A percentile compares a stretch with the other conserved stretches of the same genome.
phyloP scores from a whole-genome alignment of 352 stramenopile genomes.

The Globisporangium mamillatum region DNA sequence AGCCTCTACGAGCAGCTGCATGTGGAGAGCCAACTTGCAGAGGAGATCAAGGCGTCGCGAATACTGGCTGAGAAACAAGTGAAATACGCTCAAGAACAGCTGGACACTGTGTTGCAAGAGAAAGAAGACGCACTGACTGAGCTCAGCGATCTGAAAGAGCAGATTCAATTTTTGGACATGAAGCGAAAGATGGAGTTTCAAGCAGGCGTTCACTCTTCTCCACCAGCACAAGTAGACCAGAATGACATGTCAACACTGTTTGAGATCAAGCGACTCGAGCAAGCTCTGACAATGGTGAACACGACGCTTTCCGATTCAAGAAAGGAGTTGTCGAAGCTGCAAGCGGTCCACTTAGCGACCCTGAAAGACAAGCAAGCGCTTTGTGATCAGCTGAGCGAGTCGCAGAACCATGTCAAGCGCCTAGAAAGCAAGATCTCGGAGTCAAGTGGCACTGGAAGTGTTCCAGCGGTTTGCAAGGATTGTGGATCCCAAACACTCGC shows the following conservation, averaged over 20 bases:
- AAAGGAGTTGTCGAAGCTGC: slow-evolving; percentile 43
- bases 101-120: slow-evolving; percentile 34
- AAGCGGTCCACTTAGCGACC: slow-evolving; percentile 33
- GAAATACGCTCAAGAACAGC: slow-evolving; percentile 25
- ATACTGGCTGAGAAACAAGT: slow-evolving; percentile 28
- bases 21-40: slow-evolving; percentile 38
- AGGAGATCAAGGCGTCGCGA: slow-evolving; percentile 39
- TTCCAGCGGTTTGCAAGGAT: slow-evolving; percentile 16
- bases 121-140: slow-evolving; percentile 36
- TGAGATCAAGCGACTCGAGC: slow-evolving; percentile 41
- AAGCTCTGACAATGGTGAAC: slow-evolving; percentile 42
- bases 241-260: slow-evolving; percentile 18
- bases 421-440: slow-evolving; percentile 21
- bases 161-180: slow-evolving; percentile 46
- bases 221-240: not conserved
- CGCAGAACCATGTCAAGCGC: slow-evolving; percentile 12
- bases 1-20: slow-evolving; percentile 55
- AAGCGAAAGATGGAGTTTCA: slow-evolving; percentile 46
- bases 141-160: slow-evolving; percentile 44
- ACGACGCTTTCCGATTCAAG: slow-evolving; percentile 34
- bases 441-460: slow-evolving; percentile 7
- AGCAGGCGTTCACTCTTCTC: not conserved
- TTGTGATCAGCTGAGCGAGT: slow-evolving; percentile 30
- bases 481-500: slow-evolving; percentile 13
- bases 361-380: slow-evolving; percentile 53